phyloP scores from a whole-genome alignment of 164 flowering plant genomes.

The Magnolia changhungtana region DNA sequence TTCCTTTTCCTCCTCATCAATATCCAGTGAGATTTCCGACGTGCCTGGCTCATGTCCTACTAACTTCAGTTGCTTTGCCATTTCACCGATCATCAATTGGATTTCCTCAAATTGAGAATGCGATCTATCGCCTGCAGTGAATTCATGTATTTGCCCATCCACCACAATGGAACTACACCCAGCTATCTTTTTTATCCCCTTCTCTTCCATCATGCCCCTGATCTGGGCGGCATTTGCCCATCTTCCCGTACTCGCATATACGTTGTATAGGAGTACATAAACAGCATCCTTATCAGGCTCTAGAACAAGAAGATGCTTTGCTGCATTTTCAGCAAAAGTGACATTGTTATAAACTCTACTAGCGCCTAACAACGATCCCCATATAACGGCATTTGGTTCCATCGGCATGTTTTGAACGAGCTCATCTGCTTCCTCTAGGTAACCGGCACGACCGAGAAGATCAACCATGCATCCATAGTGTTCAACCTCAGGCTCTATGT shows the following conservation, averaged over 20 bases:
- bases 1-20: conserved; percentile 29
- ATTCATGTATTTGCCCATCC: conserved; percentile 28
- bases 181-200: conserved; percentile 15
- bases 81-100: conserved; percentile 28
- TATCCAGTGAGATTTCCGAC: conserved; percentile 25
- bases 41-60: conserved; percentile 23
- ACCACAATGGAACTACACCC: conserved; percentile 24
- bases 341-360: conserved; percentile 14
- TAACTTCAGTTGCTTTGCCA: conserved; percentile 23
- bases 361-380: conserved; percentile 24
- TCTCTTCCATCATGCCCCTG: conserved; percentile 17
- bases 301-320: conserved; percentile 12
- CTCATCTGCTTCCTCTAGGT: conserved; percentile 1
- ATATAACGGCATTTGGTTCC: conserved; percentile 15
- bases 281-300: conserved; percentile 23
- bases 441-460: conserved; percentile 4
- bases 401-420: conserved; percentile 23
- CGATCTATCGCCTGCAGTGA: conserved; percentile 32
- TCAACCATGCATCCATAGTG: conserved; percentile 6
- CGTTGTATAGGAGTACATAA: conserved; percentile 20
- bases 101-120: conserved; percentile 22
- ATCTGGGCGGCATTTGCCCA: conserved; percentile 16
- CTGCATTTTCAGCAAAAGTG: conserved; percentile 18
- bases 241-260: conserved; percentile 16
- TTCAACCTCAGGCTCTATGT: conserved; percentile 11